These are phyloP conservation scores for Globisporangium uncinulatum DNA, from an alignment of 352 stramenopile genomes.

Conservation along the genomic window DNA sequence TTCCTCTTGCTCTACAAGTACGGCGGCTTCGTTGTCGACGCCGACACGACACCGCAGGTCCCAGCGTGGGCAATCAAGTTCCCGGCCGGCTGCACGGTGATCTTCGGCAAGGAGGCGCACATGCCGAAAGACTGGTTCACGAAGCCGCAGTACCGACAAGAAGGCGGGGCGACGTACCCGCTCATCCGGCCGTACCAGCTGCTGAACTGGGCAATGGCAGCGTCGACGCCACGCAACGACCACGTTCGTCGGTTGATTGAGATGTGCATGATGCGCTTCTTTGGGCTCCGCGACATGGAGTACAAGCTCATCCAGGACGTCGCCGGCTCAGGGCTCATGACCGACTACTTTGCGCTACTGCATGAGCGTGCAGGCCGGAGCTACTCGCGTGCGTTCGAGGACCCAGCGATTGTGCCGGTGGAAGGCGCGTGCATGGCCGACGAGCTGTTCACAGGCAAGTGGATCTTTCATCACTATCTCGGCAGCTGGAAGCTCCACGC, in stretches of 20 bases:
- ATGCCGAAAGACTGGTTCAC: no score
- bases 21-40: conserved; percentile 9
- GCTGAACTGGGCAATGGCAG: conserved; percentile 16
- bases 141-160: conserved; percentile 3
- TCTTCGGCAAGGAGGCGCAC: conserved; percentile 12
- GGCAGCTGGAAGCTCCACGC: neutral
- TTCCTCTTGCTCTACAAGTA: conserved; percentile 16
- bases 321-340: conserved; percentile 12
- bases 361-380: conserved; percentile 5
- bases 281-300: conserved; percentile 15
- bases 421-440: neutral
- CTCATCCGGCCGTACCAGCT: conserved; percentile 13
- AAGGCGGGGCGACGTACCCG: neutral
- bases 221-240: conserved; percentile 5
- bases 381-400: conserved; percentile 2
- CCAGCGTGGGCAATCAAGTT: neutral
- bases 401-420: neutral
- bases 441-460: neutral
- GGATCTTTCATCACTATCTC: conserved; percentile 2
- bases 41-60: conserved; percentile 4
- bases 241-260: conserved; percentile 8
- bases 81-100: conserved; percentile 1
- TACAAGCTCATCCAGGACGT: conserved; percentile 8
- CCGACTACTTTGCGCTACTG: conserved; percentile 15
- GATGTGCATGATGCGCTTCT: conserved; percentile 6